Conservation (phyloP, 176 grass and related monocot genomes). For the Sorghum bicolor region Sorghum_bicolor_NCBIv3 NC_012872.2:65620001-65620500, state of each 20-base stretch:
- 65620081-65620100: slow-evolving; percentile 40
- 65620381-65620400: slow-evolving; percentile 54
- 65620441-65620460: slow-evolving; percentile 14
- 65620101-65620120: slow-evolving; percentile 30
- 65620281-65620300: slow-evolving; percentile 40
- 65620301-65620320: slow-evolving; percentile 23
- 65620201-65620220: background rate
- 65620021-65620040: slow-evolving; percentile 61
- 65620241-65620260: slow-evolving; percentile 57
- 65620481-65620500: slow-evolving; percentile 16
- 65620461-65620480: slow-evolving; percentile 34
- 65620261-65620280: slow-evolving; percentile 56
- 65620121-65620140: slow-evolving; percentile 23
- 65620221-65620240: slow-evolving; percentile 35
- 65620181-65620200: background rate
- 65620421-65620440: slow-evolving; percentile 39
- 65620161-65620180: slow-evolving; percentile 19
- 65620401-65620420: slow-evolving; percentile 65
- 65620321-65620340: slow-evolving; percentile 21
- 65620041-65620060: slow-evolving; percentile 82
- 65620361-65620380: slow-evolving; percentile 2
- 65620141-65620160: slow-evolving; percentile 4
- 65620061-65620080: slow-evolving; percentile 53
- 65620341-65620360: slow-evolving; percentile 4
- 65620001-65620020: slow-evolving; percentile 34